phyloP scores from a whole-genome alignment of 192 early-diverging fungal genomes.

The Entomortierella lignicola region DNA sequence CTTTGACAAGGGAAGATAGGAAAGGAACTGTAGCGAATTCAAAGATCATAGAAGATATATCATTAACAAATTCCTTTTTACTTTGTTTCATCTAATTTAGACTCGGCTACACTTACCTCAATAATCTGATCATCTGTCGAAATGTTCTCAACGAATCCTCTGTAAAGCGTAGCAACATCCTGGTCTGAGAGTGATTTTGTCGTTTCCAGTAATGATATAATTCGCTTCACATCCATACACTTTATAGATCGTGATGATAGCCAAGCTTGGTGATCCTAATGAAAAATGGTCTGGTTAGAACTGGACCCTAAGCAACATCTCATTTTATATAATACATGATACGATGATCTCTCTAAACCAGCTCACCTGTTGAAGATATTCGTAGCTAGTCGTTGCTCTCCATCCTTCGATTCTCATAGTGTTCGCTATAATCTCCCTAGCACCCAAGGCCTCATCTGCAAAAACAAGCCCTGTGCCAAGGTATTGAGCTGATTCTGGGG shows the following conservation, averaged over 20 bases:
- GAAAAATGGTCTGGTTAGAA: neutral
- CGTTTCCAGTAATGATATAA: conserved; percentile 68
- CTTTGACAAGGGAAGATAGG: too few relatives aligned
- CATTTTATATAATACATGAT: too few relatives aligned
- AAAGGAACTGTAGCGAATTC: too few relatives aligned
- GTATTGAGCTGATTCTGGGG: conserved; percentile 58
- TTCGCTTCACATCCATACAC: conserved; percentile 77
- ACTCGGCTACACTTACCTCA: too few relatives aligned
- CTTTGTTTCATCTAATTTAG: too few relatives aligned
- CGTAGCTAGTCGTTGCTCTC: conserved; percentile 79
- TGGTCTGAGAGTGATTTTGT: conserved; percentile 64
- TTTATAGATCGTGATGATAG: conserved; percentile 67
- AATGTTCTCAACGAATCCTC: conserved; percentile 73
- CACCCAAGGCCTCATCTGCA: conserved; percentile 69
- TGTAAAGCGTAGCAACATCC: conserved; percentile 76
- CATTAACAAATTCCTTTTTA: too few relatives aligned
- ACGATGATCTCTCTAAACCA: too few relatives aligned
- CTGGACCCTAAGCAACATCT: too few relatives aligned
- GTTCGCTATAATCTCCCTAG: conserved; percentile 79
- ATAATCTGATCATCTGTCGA: conserved; percentile 81
- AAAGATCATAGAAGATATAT: too few relatives aligned
- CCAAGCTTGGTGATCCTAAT: conserved; percentile 71
- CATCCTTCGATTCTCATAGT: conserved; percentile 90
- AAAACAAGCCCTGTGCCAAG: conserved; percentile 82
- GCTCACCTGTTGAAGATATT: conserved; percentile 71